Base-by-base conservation (phyloP, 1,284 basidiomycete genomes). In the Cystobasidium slooffiae region DNA sequence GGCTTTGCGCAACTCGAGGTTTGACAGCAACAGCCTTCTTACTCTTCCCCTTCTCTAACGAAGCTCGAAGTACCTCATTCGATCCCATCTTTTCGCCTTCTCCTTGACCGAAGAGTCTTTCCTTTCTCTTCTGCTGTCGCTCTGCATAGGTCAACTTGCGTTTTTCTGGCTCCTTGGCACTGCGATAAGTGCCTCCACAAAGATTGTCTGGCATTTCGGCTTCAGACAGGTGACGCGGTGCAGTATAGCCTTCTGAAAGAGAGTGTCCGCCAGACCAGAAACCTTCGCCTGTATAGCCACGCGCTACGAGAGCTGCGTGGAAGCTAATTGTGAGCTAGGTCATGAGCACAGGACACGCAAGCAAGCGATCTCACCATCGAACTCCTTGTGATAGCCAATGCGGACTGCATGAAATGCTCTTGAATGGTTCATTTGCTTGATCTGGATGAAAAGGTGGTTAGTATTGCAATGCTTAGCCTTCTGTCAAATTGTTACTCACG, bases 361-460 rank as follows among this genome's bases (percentile, higher is more conserved):
- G 43, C 22, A 22, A 24, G 22, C 10, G 18, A 10, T 12, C 70
- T 37, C 43, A 73, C 70, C 70, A 47, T 73, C 70, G 16, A 56
- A 59, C 49, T 73, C 70, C 51, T 73, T 66, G 12, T 63, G 63
- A 18, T 53, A 73, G 14, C 63, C 63, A 18, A 73, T 73, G 9
- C 70, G 61, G 16, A 73, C 70, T 3, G 52, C 62, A 43, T 73
- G 70, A 39, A 73, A 73, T n/a, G 62, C 62, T 55, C 41, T 51
- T 3, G 70, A 73, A 51, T 73, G 70, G 37, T 73, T 73, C 70
- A 73, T 73, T 37, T 73, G 70, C 53, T 73, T 73, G 70, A 65
- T 73, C 70, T 73, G n/a, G n/a, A 10, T 37, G 44, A 16, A 10
- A 14, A 51, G 31, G n/a, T 10, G n/a, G 59, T 22, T 7, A 37